Evolutionary conservation across 208 protist genomes (phyloP), one percentile per base, ranked within the genome.

Genomic region (Trypanosoma boissoni): DNA sequence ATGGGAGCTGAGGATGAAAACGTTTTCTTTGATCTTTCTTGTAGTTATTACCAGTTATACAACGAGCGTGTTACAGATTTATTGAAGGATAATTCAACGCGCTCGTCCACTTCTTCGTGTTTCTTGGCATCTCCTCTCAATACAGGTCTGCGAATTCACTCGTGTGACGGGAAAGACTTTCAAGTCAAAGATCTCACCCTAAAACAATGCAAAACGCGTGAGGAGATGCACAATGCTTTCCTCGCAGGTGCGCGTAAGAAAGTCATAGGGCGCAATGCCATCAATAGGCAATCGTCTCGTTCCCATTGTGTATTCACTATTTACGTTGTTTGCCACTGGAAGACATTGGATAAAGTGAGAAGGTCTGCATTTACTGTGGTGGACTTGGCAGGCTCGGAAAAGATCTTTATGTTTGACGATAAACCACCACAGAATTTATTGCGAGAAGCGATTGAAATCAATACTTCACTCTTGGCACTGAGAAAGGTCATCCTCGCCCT

Each of bases 361-460:
- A 23, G 76, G 72, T 59, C 86, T 1, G 83, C 92, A 67, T 58
- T 97, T 8, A 88, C 83, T 10, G 60, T 97, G 46, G 91, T 97
- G n/a, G 93, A 97, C 49, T 58, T 97, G 2, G 93, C 93, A 0
- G 93, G 93, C 5, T 97, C 93, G 3, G 93, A 97, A 54, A 91
- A 90, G 64, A 71, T 95, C 9, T 51, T 61, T 9, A 39, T 80
- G 41, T 56, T 96, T 9, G 53, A 81, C 0, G 52, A 46, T 23
- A 72, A 83, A 61, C 82, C 87, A 0, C 70, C 62, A 0, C 44
- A 75, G 7, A 74, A 68, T 49, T 61, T 94, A 10, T 48, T 85
- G n/a, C 72, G 80, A 61, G 87, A 96, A 57, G 91, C 87, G 43
- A 88, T 95, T 42, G 88, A 96, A 23, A 97, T 97, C 67, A 97